Evolutionary conservation across 2,329 filamentous ascomycete genomes (phyloP).

Genomic region (Annulohypoxylon truncatum): DNA sequence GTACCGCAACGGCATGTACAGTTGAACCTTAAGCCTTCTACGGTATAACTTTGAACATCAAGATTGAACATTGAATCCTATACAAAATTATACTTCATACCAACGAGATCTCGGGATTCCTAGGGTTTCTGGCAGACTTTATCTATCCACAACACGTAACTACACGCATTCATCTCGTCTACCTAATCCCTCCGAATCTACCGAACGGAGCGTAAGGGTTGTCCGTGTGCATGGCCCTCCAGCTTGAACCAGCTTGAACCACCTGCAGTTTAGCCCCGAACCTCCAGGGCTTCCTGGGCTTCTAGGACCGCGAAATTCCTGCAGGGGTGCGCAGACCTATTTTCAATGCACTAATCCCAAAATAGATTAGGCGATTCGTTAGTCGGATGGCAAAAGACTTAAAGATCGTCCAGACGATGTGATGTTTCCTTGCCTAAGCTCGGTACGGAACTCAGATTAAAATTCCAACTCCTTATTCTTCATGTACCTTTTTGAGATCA

Average conservation of each 20-base stretch:
- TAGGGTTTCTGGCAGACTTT: neutral
- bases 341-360: constrained; percentile 42
- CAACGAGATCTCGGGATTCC: constrained; percentile 12
- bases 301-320: constrained; percentile 37
- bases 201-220: constrained; percentile 23
- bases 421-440: constrained; percentile 38
- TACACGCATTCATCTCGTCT: neutral
- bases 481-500: neutral
- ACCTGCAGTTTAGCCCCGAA: constrained; percentile 17
- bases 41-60: too few relatives aligned
- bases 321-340: constrained; percentile 38
- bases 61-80: neutral
- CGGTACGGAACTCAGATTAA: constrained; percentile 21
- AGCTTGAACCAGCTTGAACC: constrained; percentile 12
- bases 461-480: constrained; percentile 22
- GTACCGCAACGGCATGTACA: neutral
- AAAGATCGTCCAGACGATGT: constrained; percentile 35
- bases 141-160: constrained; percentile 6
- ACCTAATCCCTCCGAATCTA: constrained; percentile 28
- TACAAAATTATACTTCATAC: neutral
- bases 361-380: constrained; percentile 30
- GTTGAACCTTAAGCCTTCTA: neutral
- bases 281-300: constrained; percentile 16
- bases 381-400: constrained; percentile 36
- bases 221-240: constrained; percentile 21